Evolutionary conservation across 1,284 basidiomycete species (phyloP).

Genomic region (Puccinia novopanici): DNA sequence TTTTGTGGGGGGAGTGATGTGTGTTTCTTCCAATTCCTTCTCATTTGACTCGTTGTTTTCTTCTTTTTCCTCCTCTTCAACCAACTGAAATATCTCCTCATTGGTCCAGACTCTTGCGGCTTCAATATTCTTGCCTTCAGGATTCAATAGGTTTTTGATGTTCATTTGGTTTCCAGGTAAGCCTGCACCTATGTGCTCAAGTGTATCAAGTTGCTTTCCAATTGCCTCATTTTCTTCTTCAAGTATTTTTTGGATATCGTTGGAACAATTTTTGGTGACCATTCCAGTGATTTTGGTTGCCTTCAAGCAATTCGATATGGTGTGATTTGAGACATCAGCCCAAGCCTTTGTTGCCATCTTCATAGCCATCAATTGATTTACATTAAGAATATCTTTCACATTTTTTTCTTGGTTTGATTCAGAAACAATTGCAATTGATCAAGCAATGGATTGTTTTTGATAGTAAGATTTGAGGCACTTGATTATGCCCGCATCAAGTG

Average conservation of each 20-base stretch:
- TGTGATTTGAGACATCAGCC: background rate
- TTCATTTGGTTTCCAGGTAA: background rate
- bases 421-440: background rate
- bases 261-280: background rate
- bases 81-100: background rate
- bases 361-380: constrained; percentile 5
- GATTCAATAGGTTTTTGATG: background rate
- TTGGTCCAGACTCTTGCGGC: background rate
- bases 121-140: background rate
- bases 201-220: background rate
- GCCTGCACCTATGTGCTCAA: background rate
- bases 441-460: background rate
- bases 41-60: background rate
- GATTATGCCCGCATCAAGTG: constrained; percentile 31
- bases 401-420: background rate
- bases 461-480: no score
- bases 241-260: background rate
- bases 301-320: background rate
- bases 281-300: background rate
- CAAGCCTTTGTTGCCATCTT: constrained; percentile 15
- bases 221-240: background rate
- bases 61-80: background rate
- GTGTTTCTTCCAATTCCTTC: background rate
- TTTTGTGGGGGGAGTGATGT: background rate
- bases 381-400: constrained; percentile 13